Evolutionary conservation across 2,329 filamentous ascomycete genomes (phyloP), one percentile per base, ranked within the genome.

Genomic region (Claviceps citrina): DNA sequence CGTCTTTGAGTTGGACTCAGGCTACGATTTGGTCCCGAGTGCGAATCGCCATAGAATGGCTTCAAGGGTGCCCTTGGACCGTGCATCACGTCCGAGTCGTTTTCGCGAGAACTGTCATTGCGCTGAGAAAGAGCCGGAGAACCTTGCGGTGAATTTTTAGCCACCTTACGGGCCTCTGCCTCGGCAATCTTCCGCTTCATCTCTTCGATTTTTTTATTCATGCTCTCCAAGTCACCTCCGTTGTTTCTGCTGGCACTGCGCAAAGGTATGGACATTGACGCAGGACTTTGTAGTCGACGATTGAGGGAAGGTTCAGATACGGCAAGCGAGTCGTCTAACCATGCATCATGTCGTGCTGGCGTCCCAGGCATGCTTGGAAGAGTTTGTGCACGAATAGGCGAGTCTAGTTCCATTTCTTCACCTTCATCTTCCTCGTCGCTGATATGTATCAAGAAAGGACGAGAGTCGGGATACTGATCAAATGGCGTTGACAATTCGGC

Each of bases 391-490:
- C 69, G 65, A 22, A 59, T 62, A 8, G 65, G 67, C 35, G 70
- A 74, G 20, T 74, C 74, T 19, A 80, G 66, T 42, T 77, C 76
- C 35, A 77, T 68, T 47, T 77, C 73, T 42, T 75, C 73, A 36
- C 74, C 70, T 26, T 70, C 68, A 46, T 78, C 73, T 37, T 76
- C 71, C 28, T 71, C 68, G 6, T 93, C 87, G 53, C 84, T 93
- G 30, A 93, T 79, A 47, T 93, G 76, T 48, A 94, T 93, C 30
- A 94, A 73, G 39, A 93, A 71, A 3, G 71, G 71, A 37, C 76
- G 68, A 19, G 78, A 68, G 38, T 70, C 63, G 19, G 67, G 65
- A 35, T 65, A 66, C 33, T 78, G 73, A 10, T 71, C 73, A 49
- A 79, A 78, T 2, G 36, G 19, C 25, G 36, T 28, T 18, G 36